Conservation (phyloP, 768 basidiomycete species). For the Leucocoprinus leucothites region DNA sequence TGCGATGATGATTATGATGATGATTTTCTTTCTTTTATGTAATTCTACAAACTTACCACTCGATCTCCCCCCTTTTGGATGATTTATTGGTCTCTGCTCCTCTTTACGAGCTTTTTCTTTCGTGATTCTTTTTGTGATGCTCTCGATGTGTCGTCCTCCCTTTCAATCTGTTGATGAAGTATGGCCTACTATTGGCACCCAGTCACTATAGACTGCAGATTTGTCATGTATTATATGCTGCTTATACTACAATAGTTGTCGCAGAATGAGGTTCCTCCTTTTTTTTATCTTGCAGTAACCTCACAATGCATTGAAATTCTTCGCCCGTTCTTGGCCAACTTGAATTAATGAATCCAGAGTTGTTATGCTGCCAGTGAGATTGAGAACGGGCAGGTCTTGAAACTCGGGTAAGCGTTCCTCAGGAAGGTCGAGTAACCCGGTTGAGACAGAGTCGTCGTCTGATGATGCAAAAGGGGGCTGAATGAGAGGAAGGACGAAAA, state of each 20-base stretch:
- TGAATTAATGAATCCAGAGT: constrained; percentile 28
- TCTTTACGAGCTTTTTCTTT: constrained; percentile 4
- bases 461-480: constrained; percentile 24
- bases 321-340: constrained; percentile 29
- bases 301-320: constrained; percentile 4
- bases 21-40: not conserved
- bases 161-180: constrained; percentile 5
- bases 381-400: constrained; percentile 61
- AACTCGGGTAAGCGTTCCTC: constrained; percentile 46
- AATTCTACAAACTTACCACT: not conserved
- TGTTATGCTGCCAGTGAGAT: constrained; percentile 54
- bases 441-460: not conserved
- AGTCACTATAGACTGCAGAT: not conserved
- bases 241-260: not conserved
- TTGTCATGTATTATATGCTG: constrained; percentile 6
- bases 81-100: not conserved
- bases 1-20: not conserved
- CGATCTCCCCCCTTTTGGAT: not conserved
- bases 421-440: constrained; percentile 59
- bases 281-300: too few species aligned
- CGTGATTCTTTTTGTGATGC: not conserved
- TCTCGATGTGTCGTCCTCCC: not conserved
- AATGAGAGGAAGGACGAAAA: constrained; percentile 75
- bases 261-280: not conserved
- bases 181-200: not conserved